Conservation (phyloP, 2,329 filamentous ascomycete species). For the Cytospora piceicola region DNA sequence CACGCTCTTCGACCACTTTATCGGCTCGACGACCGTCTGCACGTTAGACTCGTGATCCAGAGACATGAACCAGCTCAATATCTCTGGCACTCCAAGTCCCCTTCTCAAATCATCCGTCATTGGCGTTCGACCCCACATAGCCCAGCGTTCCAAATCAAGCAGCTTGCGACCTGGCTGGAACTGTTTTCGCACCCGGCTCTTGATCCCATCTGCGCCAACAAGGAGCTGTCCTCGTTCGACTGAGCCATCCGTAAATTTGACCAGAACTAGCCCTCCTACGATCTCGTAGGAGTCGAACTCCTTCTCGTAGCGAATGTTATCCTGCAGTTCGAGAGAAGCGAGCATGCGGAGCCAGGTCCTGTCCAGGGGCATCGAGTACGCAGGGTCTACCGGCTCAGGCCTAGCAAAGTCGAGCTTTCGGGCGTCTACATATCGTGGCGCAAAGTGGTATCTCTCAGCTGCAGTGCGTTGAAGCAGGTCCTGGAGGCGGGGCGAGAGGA, state of each 20-base stretch:
- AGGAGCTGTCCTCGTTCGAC: conserved; percentile 35
- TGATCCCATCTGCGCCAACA: conserved; percentile 40
- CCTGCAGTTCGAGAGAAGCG: conserved; percentile 34
- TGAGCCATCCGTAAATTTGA: conserved; percentile 38
- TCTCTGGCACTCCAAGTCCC: conserved; percentile 30
- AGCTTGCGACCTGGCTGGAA: conserved; percentile 38
- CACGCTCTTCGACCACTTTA: conserved; percentile 36
- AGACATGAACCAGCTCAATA: conserved; percentile 40
- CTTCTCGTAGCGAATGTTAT: conserved; percentile 39
- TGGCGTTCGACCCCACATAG: conserved; percentile 39
- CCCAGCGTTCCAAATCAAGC: conserved; percentile 39
- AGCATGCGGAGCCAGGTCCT: conserved; percentile 40
- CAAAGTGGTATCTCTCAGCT: conserved; percentile 31
- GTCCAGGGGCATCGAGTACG: conserved; percentile 36
- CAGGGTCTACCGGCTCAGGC: conserved; percentile 29
- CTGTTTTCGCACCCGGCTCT: conserved; percentile 38
- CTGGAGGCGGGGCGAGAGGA: conserved; percentile 35
- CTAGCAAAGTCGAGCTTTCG: conserved; percentile 34
- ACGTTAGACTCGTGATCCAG: conserved; percentile 36
- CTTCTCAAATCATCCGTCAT: conserved; percentile 34
- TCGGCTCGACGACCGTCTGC: conserved; percentile 37
- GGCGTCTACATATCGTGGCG: conserved; percentile 38
- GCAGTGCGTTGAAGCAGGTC: conserved; percentile 34
- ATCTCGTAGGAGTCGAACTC: conserved; percentile 37
- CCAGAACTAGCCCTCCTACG: conserved; percentile 31